Evolutionary conservation across 352 stramenopile genomes (phyloP), one percentile per base, ranked within the genome.

Genomic region (Phytopythium kandeliae): DNA sequence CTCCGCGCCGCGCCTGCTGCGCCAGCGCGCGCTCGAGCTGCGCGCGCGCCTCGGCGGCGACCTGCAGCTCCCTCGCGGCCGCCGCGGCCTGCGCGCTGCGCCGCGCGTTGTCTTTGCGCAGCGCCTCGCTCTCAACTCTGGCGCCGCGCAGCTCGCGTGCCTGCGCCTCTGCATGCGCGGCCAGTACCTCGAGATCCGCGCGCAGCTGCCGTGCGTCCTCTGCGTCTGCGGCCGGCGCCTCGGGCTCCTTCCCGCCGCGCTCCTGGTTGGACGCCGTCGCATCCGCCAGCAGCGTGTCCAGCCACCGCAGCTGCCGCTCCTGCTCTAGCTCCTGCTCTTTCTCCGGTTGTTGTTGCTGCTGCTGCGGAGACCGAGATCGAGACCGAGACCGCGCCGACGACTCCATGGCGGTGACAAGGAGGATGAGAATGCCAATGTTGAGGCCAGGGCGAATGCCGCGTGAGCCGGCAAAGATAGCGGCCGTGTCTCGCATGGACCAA

Each of bases 151-250:
- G 21, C 25, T 85, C 65, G 7, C 55, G 57, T 47, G 71, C 31
- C 17, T 60, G 48, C 26, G 49, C 47, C 41, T 88, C 69, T 41
- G 85, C 51, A 33, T 88, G 77, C 8, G 64, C 59, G 13, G 65
- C 77, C 11, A 88, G 60, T 25, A 86, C 68, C 34, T 81, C 65
- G 1, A 88, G 45, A 51, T 88, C 74, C 41, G 74, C 62, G 53
- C 75, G 65, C 2, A 88, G 67, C 55, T 85, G 71, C 4, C 6
- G 13, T n/a, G 22, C 40, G 22, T 25, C 24, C 40, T 62, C 44
- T 40, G 6, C 24, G 16, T 30, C 30, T 30, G 4, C 44, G 31
- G 10, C 44, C 15, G 28, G 40, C 48, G 13, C 10, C 31, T 35
- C 31, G 9, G 38, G 19, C 17, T 30, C 10, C 22, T 19, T n/a